Evolutionary conservation across 306 rosid genomes (phyloP).

Genomic region (Sphenostylis stenocarpa): DNA sequence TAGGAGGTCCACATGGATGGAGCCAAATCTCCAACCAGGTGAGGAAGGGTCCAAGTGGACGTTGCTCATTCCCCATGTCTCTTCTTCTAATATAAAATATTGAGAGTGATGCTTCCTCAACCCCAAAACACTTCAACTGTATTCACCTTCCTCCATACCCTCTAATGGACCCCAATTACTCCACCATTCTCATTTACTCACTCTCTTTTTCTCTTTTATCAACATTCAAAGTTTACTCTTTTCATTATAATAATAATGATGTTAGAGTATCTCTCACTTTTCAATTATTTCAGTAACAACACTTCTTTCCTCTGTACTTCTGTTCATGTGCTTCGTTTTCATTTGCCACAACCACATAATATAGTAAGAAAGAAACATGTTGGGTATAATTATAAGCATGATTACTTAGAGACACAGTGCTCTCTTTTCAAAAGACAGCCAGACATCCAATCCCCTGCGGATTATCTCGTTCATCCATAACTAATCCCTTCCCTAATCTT

Average conservation of each 20-base stretch:
- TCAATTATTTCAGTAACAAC: too few species aligned
- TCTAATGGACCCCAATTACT: neutral
- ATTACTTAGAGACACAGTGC: conserved; percentile 15
- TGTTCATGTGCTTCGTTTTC: too few species aligned
- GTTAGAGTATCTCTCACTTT: too few species aligned
- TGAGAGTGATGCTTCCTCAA: neutral
- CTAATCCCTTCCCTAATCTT: conserved; percentile 23
- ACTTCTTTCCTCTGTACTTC: too few species aligned
- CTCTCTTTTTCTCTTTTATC: neutral
- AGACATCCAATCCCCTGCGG: conserved; percentile 39
- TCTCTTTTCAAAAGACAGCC: conserved; percentile 34
- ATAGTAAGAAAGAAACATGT: too few species aligned
- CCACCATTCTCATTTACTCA: neutral
- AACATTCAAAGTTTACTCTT: too few species aligned
- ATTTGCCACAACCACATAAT: too few species aligned
- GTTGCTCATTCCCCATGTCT: conserved; percentile 28
- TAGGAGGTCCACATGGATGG: conserved; percentile 41
- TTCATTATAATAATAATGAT: too few species aligned
- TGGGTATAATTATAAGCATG: too few species aligned
- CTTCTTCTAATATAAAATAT: neutral
- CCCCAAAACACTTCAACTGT: neutral
- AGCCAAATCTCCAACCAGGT: conserved; percentile 20
- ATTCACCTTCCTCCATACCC: neutral
- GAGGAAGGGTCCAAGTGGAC: conserved; percentile 44
- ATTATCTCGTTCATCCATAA: conserved; percentile 42